These are phyloP conservation scores for Fraxinus anomala DNA, from an alignment of 257 asterid species.

Conservation along the genomic window DNA sequence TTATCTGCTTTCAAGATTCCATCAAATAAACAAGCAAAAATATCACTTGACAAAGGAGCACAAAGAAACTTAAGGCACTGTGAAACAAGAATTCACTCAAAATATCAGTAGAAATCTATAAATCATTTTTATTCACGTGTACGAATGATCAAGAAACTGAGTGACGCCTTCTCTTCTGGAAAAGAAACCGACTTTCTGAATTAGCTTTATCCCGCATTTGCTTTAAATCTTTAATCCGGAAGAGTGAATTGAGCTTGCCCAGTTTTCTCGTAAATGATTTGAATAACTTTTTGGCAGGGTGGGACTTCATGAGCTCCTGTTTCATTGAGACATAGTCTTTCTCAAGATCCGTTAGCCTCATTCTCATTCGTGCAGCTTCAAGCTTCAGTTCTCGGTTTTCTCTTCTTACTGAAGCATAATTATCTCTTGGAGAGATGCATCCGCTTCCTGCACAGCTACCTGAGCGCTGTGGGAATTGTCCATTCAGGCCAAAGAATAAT, in stretches of 20 bases:
- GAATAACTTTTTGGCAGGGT: slow-evolving; percentile 69
- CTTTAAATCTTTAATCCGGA: slow-evolving; percentile 57
- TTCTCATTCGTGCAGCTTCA: slow-evolving; percentile 92
- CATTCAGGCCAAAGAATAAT: slow-evolving; percentile 62
- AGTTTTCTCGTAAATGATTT: slow-evolving; percentile 70
- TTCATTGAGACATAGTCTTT: slow-evolving; percentile 93
- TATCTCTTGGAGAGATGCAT: slow-evolving; percentile 90
- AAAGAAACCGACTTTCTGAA: slow-evolving; percentile 58
- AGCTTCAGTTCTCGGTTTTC: slow-evolving; percentile 92
- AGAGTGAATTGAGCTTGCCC: slow-evolving; percentile 62
- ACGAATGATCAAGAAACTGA: slow-evolving; percentile 63
- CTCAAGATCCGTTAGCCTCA: slow-evolving; percentile 92
- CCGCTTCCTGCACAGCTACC: slow-evolving; percentile 93
- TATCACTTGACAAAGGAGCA: neutral
- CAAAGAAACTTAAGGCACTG: neutral
- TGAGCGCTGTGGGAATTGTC: slow-evolving; percentile 71
- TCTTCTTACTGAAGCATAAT: slow-evolving; percentile 90
- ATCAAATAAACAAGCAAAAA: slow-evolving; percentile 20
- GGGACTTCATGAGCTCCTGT: slow-evolving; percentile 74
- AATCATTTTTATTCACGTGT: slow-evolving; percentile 35
- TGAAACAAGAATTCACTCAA: slow-evolving; percentile 29
- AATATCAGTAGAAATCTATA: slow-evolving; percentile 29
- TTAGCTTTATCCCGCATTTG: slow-evolving; percentile 48
- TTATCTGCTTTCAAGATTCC: slow-evolving; percentile 21
- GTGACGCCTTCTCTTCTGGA: slow-evolving; percentile 76